phyloP scores from a whole-genome alignment of 768 basidiomycete species.

The Punctularia strigosozonata region DNA sequence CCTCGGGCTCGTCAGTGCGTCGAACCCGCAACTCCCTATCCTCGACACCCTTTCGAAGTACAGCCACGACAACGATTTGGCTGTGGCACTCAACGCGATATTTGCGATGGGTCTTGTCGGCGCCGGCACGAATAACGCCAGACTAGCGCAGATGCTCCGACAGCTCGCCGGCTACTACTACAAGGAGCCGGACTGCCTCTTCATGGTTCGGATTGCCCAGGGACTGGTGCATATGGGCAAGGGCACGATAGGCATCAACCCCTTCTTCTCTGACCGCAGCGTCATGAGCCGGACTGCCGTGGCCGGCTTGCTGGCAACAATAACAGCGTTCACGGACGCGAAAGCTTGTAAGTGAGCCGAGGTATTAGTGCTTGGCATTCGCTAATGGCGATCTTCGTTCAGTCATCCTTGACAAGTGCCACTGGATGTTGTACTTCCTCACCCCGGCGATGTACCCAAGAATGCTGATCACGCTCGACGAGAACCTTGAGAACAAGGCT shows the following conservation, averaged over 20 bases:
- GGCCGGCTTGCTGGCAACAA: constrained; percentile 77
- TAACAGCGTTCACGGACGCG: constrained; percentile 90
- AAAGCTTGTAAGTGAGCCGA: constrained; percentile 65
- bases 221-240: constrained; percentile 99
- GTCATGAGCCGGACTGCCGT: constrained; percentile 85
- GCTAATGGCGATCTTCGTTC: constrained; percentile 2
- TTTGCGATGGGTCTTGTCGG: constrained; percentile 98
- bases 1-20: constrained; percentile 87
- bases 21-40: constrained; percentile 89
- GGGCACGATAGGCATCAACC: constrained; percentile 93
- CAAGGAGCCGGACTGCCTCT: constrained; percentile 94
- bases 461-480: constrained; percentile 94
- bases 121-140: constrained; percentile 97
- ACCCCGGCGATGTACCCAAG: constrained; percentile 96
- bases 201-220: constrained; percentile 92
- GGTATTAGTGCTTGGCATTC: neutral
- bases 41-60: constrained; percentile 98
- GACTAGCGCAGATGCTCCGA: constrained; percentile 93
- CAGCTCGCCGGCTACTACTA: constrained; percentile 97
- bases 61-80: constrained; percentile 97
- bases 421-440: constrained; percentile 99
- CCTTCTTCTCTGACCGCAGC: constrained; percentile 88
- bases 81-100: constrained; percentile 92
- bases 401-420: constrained; percentile 92
- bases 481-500: constrained; percentile 74